Evolutionary conservation across 768 basidiomycete genomes (phyloP).

Genomic region (Lactarius deliciosus): DNA sequence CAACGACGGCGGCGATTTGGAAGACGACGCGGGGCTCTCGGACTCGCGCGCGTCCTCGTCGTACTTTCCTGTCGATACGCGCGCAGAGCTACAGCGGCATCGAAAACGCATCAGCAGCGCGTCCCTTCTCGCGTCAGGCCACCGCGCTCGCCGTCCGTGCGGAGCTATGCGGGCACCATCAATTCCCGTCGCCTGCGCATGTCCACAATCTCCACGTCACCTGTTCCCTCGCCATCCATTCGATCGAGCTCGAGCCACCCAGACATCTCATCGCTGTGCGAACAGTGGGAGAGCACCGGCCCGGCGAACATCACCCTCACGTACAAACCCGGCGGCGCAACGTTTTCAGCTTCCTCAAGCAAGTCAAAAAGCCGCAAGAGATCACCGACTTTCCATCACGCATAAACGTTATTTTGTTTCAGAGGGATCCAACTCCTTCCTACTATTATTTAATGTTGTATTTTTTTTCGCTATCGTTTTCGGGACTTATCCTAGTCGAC

Average conservation of each 20-base stretch:
- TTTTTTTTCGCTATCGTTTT: neutral
- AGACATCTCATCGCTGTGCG: constrained; percentile 56
- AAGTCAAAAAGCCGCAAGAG: constrained; percentile 22
- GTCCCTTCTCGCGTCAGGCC: neutral
- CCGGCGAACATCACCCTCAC: constrained; percentile 59
- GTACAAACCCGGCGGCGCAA: constrained; percentile 39
- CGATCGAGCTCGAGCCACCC: constrained; percentile 52
- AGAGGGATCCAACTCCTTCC: neutral
- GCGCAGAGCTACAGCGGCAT: constrained; percentile 17
- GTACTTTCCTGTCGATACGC: constrained; percentile 4
- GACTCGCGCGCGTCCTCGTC: constrained; percentile 7
- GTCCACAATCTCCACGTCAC: constrained; percentile 35
- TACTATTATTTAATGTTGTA: constrained; percentile 1
- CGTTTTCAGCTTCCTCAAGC: constrained; percentile 22
- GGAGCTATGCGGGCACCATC: constrained; percentile 16
- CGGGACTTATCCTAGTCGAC: constrained; percentile 4
- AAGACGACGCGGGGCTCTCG: neutral
- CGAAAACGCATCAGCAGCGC: constrained; percentile 10
- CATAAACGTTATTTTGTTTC: constrained; percentile 1
- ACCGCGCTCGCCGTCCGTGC: constrained; percentile 8
- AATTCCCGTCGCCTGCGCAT: constrained; percentile 38
- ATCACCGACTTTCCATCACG: constrained; percentile 22
- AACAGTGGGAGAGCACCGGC: constrained; percentile 55
- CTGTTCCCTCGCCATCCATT: constrained; percentile 50
- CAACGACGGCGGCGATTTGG: neutral